Conservation (phyloP, 768 basidiomycete species). For the Rhizopogon vinicolor region DNA sequence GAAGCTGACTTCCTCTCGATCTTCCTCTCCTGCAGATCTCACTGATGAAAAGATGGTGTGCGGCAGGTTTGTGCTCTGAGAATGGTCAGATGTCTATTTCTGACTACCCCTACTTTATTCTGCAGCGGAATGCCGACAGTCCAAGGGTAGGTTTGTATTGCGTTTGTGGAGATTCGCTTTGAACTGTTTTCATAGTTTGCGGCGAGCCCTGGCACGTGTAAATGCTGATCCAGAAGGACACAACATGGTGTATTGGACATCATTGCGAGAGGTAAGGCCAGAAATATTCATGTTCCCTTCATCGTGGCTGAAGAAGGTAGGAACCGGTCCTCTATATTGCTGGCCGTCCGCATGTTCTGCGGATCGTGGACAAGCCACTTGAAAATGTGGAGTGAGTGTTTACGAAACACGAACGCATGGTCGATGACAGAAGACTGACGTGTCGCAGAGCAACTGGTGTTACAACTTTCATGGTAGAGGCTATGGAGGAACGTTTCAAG, state of each 20-base stretch:
- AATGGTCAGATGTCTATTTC: not conserved
- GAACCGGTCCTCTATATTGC: slow-evolving; percentile 92
- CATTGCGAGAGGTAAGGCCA: slow-evolving; percentile 73
- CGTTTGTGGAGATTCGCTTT: not conserved
- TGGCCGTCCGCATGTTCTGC: slow-evolving; percentile 85
- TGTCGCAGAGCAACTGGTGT: slow-evolving; percentile 81
- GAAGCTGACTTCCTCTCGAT: slow-evolving; percentile 16
- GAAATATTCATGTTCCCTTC: not conserved
- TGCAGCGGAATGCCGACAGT: slow-evolving; percentile 91
- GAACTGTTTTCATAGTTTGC: slow-evolving; percentile 44
- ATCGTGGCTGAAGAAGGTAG: slow-evolving; percentile 29
- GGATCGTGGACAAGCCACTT: slow-evolving; percentile 80
- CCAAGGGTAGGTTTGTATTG: slow-evolving; percentile 53
- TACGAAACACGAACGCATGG: not conserved
- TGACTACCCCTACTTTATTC: slow-evolving; percentile 14
- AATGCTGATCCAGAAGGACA: slow-evolving; percentile 75
- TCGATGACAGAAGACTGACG: not conserved
- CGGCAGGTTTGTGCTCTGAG: slow-evolving; percentile 53
- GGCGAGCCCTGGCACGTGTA: slow-evolving; percentile 73
- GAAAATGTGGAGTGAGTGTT: slow-evolving; percentile 87
- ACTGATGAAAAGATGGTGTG: slow-evolving; percentile 62
- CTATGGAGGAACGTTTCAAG: slow-evolving; percentile 87
- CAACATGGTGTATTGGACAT: slow-evolving; percentile 90
- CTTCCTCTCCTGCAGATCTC: slow-evolving; percentile 25
- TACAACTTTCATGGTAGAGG: slow-evolving; percentile 84